Evolutionary conservation across 164 flowering plant genomes (phyloP).

Genomic region (Vitis cinerea): DNA sequence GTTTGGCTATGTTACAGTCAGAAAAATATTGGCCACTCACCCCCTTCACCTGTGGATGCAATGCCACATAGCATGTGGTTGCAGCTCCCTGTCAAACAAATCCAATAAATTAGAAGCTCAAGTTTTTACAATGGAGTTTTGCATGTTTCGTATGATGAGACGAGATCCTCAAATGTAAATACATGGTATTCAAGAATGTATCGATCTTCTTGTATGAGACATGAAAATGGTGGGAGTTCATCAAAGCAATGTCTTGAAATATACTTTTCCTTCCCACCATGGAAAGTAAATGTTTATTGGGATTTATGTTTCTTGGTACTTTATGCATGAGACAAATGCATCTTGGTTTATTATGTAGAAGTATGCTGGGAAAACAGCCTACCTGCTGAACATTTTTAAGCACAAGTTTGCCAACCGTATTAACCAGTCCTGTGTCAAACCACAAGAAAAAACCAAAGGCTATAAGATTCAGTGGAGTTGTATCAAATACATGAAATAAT

Average conservation of each 20-base stretch:
- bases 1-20: conserved; percentile 11
- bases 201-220: too few relatives aligned
- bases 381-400: conserved; percentile 46
- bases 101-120: neutral
- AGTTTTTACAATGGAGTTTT: neutral
- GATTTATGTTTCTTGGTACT: neutral
- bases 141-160: neutral
- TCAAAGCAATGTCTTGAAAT: neutral
- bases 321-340: neutral
- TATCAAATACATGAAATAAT: too few relatives aligned
- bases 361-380: neutral
- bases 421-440: conserved; percentile 28
- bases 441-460: neutral
- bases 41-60: conserved; percentile 23
- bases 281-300: too few relatives aligned
- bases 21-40: conserved; percentile 24
- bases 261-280: neutral
- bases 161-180: too few relatives aligned
- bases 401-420: conserved; percentile 21
- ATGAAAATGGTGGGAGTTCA: too few relatives aligned
- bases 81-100: conserved; percentile 22
- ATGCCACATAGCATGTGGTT: conserved; percentile 27
- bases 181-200: too few relatives aligned
- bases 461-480: neutral
- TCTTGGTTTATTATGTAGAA: neutral